phyloP scores from a whole-genome alignment of 129 eudicot species.

The Flaveria sonorensis region DNA sequence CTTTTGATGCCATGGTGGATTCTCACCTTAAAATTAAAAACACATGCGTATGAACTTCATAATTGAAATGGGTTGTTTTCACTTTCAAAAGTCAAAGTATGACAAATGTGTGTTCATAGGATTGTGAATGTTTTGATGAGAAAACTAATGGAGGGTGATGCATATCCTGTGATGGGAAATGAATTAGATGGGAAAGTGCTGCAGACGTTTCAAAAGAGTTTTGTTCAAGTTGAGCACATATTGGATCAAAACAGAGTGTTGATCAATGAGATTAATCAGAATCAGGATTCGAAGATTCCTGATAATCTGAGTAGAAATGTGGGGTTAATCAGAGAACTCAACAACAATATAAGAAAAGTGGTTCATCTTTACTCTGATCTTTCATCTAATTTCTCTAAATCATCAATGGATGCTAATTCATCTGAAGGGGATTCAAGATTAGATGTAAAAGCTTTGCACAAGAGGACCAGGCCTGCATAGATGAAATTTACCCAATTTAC shows the following conservation, averaged over 20 bases:
- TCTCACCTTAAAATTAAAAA: too few relatives aligned
- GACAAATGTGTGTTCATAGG: neutral
- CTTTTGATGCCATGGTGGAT: too few relatives aligned
- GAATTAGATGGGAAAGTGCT: constrained; percentile 58
- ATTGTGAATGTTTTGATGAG: constrained; percentile 28
- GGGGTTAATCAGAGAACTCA: constrained; percentile 73
- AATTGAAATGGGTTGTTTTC: neutral
- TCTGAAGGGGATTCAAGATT: constrained; percentile 67
- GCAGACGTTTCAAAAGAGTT: constrained; percentile 80
- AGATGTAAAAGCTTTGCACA: constrained; percentile 48
- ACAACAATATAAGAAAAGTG: constrained; percentile 72
- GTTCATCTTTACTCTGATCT: constrained; percentile 71
- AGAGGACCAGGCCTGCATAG: constrained; percentile 68
- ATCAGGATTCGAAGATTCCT: constrained; percentile 72
- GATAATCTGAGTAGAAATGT: constrained; percentile 76
- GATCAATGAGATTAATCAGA: constrained; percentile 80
- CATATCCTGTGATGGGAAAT: constrained; percentile 48
- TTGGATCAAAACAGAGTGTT: constrained; percentile 69
- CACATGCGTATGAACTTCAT: neutral
- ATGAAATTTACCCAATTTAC: neutral
- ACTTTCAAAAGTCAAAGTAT: constrained; percentile 21
- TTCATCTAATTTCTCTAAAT: constrained; percentile 54
- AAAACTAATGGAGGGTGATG: constrained; percentile 35
- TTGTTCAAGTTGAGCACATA: constrained; percentile 75
- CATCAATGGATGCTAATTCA: constrained; percentile 58